Conservation (phyloP, 1,284 basidiomycete species). For the Papiliotrema laurentii region DNA sequence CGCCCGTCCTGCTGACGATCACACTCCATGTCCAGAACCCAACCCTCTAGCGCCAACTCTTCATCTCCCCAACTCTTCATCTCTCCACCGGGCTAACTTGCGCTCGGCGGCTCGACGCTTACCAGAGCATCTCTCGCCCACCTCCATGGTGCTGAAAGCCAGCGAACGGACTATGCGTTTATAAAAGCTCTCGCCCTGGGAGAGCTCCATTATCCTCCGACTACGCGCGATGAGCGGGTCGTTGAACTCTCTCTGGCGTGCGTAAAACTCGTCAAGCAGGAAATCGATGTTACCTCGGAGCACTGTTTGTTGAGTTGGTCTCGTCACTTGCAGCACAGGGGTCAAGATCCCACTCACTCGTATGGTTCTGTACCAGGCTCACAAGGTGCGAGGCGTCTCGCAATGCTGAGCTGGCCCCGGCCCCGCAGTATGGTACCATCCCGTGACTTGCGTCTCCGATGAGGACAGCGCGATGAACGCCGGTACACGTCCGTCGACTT, state of each 20-base stretch:
- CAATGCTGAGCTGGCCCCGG: conserved; percentile 19
- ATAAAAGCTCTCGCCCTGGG: conserved; percentile 11
- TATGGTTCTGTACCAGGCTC: neutral
- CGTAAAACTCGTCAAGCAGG: conserved; percentile 3
- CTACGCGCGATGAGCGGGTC: conserved; percentile 13
- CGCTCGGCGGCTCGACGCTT: neutral
- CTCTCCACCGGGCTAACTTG: neutral
- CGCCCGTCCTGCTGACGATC: too few species aligned
- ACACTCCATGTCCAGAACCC: too few species aligned
- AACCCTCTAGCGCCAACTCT: too few species aligned
- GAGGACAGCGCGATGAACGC: conserved; percentile 12
- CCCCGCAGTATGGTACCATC: conserved; percentile 21
- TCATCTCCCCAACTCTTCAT: too few species aligned
- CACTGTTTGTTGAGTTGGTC: neutral
- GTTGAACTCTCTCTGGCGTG: conserved; percentile 8
- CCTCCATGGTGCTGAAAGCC: neutral
- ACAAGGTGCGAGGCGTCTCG: conserved; percentile 16
- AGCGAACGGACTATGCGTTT: neutral
- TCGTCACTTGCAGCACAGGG: too few species aligned
- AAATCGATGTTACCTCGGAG: conserved; percentile 3
- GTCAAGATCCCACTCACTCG: conserved; percentile 1
- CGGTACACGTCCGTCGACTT: conserved; percentile 7
- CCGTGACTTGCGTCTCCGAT: conserved; percentile 23
- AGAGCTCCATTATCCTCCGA: conserved; percentile 12
- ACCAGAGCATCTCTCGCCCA: neutral